phyloP scores from a whole-genome alignment of 2,329 filamentous ascomycete species.

The Tympanopsis confertula region DNA sequence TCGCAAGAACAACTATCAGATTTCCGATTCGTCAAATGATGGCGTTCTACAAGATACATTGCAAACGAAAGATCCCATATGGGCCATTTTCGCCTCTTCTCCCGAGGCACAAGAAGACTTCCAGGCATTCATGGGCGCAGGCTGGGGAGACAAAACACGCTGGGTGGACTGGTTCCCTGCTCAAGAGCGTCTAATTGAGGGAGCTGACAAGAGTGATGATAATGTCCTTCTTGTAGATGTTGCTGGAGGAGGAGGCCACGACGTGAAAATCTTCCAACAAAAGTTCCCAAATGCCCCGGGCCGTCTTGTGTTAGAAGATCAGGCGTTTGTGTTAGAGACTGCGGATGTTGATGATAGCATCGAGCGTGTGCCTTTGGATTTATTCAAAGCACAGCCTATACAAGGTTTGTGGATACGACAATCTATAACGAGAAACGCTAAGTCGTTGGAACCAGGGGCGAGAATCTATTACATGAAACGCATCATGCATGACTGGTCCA shows the following conservation, averaged over 20 bases:
- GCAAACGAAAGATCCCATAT: no score
- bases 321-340: slow-evolving; percentile 9
- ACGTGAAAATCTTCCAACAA: slow-evolving; percentile 16
- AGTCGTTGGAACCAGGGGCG: slow-evolving; percentile 12
- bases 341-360: slow-evolving; percentile 8
- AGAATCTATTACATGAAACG: slow-evolving; percentile 18
- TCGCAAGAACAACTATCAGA: no score
- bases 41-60: no score
- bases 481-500: slow-evolving; percentile 27
- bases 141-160: no score
- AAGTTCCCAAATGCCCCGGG: slow-evolving; percentile 17
- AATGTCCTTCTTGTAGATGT: slow-evolving; percentile 24
- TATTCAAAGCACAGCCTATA: slow-evolving; percentile 19
- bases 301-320: slow-evolving; percentile 24
- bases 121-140: no score
- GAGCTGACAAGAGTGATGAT: slow-evolving; percentile 11
- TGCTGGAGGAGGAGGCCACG: slow-evolving; percentile 26
- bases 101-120: no score
- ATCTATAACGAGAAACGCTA: no score
- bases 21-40: no score
- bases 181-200: slow-evolving; percentile 7
- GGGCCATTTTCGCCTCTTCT: no score
- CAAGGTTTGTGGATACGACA: slow-evolving; percentile 9
- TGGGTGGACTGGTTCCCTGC: slow-evolving; percentile 12
- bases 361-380: slow-evolving; percentile 13